Conservation (phyloP, 495 filamentous ascomycete genomes). For the Massariosphaeria phaeospora region DNA sequence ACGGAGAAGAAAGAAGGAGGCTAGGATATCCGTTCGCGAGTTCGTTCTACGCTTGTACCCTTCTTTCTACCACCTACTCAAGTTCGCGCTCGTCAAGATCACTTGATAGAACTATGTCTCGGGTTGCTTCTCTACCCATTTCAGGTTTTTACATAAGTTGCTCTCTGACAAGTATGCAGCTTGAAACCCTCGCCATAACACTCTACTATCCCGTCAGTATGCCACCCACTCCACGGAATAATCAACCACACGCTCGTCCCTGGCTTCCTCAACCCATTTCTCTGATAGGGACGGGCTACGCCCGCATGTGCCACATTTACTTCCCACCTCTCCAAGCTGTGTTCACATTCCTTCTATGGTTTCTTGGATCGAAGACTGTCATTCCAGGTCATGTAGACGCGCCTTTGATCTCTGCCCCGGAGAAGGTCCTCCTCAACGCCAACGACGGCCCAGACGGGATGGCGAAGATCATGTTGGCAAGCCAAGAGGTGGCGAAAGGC, state of each 20-base stretch:
- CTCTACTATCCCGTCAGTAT: slow-evolving; percentile 25
- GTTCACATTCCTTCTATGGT: slow-evolving; percentile 47
- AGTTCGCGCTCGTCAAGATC: too few relatives aligned
- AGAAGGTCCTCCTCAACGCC: slow-evolving; percentile 9
- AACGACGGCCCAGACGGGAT: neutral
- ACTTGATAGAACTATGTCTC: neutral
- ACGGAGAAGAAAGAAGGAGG: neutral
- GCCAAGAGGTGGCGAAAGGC: neutral
- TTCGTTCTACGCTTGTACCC: too few relatives aligned
- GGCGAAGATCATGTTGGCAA: neutral
- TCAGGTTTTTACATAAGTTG: neutral
- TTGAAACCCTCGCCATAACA: slow-evolving; percentile 23
- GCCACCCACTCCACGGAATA: neutral
- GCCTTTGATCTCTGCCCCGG: slow-evolving; percentile 4
- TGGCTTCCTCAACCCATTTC: slow-evolving; percentile 51
- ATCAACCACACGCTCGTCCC: slow-evolving; percentile 34
- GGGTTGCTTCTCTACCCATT: neutral
- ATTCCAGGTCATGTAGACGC: slow-evolving; percentile 25
- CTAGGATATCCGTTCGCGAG: too few relatives aligned
- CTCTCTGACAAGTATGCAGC: slow-evolving; percentile 7
- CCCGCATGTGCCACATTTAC: slow-evolving; percentile 39
- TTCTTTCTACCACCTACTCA: too few relatives aligned
- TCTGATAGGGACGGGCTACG: slow-evolving; percentile 46
- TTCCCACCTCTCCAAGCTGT: slow-evolving; percentile 38
- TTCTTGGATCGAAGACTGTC: slow-evolving; percentile 40